These are phyloP conservation scores for Prunus padus DNA, from an alignment of 306 rosid species.

Conservation along the genomic window DNA sequence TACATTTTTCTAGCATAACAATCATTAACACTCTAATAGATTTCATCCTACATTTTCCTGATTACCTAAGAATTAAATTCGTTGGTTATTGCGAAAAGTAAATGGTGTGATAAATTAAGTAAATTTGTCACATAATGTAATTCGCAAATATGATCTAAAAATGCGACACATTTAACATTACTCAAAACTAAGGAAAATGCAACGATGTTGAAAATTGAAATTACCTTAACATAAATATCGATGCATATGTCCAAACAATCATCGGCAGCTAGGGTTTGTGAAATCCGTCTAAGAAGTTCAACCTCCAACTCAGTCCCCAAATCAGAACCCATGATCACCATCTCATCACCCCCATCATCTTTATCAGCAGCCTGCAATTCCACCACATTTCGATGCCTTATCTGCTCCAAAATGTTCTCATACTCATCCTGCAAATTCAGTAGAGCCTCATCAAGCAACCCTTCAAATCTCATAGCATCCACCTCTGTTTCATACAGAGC, in stretches of 20 bases:
- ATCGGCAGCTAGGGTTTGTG: slow-evolving; percentile 58
- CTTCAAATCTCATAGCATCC: slow-evolving; percentile 76
- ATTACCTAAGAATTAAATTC: no score
- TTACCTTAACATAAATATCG: slow-evolving; percentile 78
- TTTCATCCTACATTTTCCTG: no score
- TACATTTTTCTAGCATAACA: no score
- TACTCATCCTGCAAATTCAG: slow-evolving; percentile 76
- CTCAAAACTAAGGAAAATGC: neutral
- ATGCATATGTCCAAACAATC: slow-evolving; percentile 92
- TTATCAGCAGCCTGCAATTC: slow-evolving; percentile 11
- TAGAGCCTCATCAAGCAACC: slow-evolving; percentile 71
- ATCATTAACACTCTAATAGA: no score
- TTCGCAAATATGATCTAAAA: neutral
- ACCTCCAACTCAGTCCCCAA: slow-evolving; percentile 61
- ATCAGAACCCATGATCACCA: slow-evolving; percentile 23
- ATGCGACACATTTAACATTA: neutral
- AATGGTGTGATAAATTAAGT: neutral
- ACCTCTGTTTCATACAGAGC: slow-evolving; percentile 74
- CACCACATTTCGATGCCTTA: slow-evolving; percentile 45
- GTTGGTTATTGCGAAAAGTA: no score
- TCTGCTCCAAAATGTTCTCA: slow-evolving; percentile 48
- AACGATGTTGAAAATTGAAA: neutral
- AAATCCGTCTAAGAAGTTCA: slow-evolving; percentile 51
- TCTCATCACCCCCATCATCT: slow-evolving; percentile 15
- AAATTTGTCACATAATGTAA: neutral